Evolutionary conservation across 1,284 basidiomycete genomes (phyloP).

Genomic region (Tilletia caries): DNA sequence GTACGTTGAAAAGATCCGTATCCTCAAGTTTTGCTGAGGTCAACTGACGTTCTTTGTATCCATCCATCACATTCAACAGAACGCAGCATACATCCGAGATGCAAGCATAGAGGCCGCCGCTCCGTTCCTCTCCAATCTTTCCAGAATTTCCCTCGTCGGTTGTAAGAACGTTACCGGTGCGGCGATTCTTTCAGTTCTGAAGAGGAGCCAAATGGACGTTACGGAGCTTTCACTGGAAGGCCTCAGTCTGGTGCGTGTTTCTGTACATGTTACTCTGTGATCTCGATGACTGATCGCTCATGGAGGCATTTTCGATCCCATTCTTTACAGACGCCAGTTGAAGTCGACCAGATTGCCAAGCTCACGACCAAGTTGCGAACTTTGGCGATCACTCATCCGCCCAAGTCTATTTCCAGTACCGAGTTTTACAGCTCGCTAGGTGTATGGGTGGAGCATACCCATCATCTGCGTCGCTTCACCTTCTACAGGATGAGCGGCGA

Average conservation of each 20-base stretch:
- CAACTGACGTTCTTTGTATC: neutral
- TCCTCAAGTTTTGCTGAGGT: neutral
- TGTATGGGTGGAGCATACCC: slow-evolving; percentile 24
- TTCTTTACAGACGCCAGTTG: slow-evolving; percentile 21
- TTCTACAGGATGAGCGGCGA: slow-evolving; percentile 25
- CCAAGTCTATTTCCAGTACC: slow-evolving; percentile 24
- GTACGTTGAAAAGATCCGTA: neutral
- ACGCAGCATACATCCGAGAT: slow-evolving; percentile 40
- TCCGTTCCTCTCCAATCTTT: slow-evolving; percentile 27
- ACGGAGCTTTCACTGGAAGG: slow-evolving; percentile 42
- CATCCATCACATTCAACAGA: slow-evolving; percentile 17
- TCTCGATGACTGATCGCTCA: neutral
- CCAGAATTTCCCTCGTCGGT: slow-evolving; percentile 38
- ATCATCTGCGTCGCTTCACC: slow-evolving; percentile 29
- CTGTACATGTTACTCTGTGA: neutral
- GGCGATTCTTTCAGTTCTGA: slow-evolving; percentile 34
- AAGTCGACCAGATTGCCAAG: slow-evolving; percentile 22
- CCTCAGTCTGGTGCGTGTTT: slow-evolving; percentile 21
- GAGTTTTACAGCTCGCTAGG: slow-evolving; percentile 34
- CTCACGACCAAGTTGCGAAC: slow-evolving; percentile 20
- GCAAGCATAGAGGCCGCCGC: slow-evolving; percentile 28
- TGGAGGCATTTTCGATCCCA: neutral
- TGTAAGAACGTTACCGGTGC: slow-evolving; percentile 38
- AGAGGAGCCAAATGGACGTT: slow-evolving; percentile 20
- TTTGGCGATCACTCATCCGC: slow-evolving; percentile 40